phyloP scores from a whole-genome alignment of 768 basidiomycete genomes.

The Pulveroboletus sp. region DNA sequence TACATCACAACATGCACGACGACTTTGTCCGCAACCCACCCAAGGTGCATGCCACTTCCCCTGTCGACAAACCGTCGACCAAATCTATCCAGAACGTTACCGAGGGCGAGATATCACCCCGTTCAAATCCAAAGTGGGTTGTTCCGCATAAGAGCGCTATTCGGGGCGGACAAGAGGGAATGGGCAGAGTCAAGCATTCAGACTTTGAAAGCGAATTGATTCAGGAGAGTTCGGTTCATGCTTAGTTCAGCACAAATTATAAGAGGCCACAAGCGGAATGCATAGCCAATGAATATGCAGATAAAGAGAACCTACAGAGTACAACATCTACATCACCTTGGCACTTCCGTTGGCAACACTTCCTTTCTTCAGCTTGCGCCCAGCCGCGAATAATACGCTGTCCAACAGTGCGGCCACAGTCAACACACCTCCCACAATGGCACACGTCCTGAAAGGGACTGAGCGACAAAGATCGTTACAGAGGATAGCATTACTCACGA shows the following conservation, averaged over 20 bases:
- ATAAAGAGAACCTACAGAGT: constrained; percentile 2
- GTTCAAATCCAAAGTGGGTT: constrained; percentile 27
- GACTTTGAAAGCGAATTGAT: constrained; percentile 16
- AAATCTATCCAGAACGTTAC: constrained; percentile 14
- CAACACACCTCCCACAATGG: constrained; percentile 95
- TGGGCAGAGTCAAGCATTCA: constrained; percentile 18
- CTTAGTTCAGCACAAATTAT: neutral
- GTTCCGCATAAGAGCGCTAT: constrained; percentile 6
- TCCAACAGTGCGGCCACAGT: constrained; percentile 92
- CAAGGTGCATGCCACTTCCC: too few species aligned
- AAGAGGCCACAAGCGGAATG: constrained; percentile 1
- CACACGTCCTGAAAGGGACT: constrained; percentile 69
- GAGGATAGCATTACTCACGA: constrained; percentile 59
- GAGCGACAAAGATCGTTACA: neutral
- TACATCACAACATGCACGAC: constrained; percentile 34
- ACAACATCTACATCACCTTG: constrained; percentile 31
- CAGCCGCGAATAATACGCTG: constrained; percentile 80
- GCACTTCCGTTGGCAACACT: constrained; percentile 27
- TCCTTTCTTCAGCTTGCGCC: constrained; percentile 68
- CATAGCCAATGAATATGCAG: constrained; percentile 17
- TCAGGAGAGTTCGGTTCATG: constrained; percentile 25
- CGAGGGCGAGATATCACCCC: constrained; percentile 2
- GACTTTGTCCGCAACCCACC: too few species aligned
- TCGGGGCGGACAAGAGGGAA: constrained; percentile 1
- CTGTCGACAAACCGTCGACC: too few species aligned